phyloP scores from a whole-genome alignment of 768 basidiomycete species.

The Arthromyces matolae region DNA sequence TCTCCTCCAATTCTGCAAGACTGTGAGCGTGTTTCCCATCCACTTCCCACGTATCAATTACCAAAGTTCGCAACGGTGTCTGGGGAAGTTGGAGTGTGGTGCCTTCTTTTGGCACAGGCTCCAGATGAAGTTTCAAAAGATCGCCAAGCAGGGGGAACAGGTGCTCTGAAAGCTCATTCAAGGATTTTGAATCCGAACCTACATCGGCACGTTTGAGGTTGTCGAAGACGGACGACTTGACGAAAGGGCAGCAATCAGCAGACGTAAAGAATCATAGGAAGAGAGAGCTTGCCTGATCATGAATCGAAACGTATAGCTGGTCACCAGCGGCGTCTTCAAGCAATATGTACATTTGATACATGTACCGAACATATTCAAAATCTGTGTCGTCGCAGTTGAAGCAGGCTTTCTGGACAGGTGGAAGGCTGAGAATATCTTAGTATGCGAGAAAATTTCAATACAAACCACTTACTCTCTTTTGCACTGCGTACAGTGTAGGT shows the following conservation, averaged over 20 bases:
- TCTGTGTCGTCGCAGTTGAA: slow-evolving; percentile 51
- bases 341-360: slow-evolving; percentile 46
- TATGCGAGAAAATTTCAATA: not conserved
- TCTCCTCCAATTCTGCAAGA: slow-evolving; percentile 17
- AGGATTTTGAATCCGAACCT: slow-evolving; percentile 33
- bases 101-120: slow-evolving; percentile 5
- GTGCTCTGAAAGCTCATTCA: slow-evolving; percentile 34
- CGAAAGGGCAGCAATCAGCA: slow-evolving; percentile 2
- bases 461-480: slow-evolving; percentile 38
- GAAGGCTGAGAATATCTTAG: slow-evolving; percentile 35
- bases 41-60: slow-evolving; percentile 27
- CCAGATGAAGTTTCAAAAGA: slow-evolving; percentile 37
- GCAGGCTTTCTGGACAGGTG: slow-evolving; percentile 40
- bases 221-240: slow-evolving; percentile 42
- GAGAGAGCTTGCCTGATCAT: slow-evolving; percentile 35
- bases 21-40: slow-evolving; percentile 24
- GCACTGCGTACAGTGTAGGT: slow-evolving; percentile 52
- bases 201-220: slow-evolving; percentile 44
- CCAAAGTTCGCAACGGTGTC: slow-evolving; percentile 11
- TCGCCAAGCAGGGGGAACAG: slow-evolving; percentile 47
- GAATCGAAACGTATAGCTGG: slow-evolving; percentile 44
- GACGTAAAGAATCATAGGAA: not conserved
- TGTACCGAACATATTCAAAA: slow-evolving; percentile 43
- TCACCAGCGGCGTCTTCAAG: slow-evolving; percentile 47
- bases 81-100: not conserved